Percentiles rank a stretch among this genome's conserved stretches.
These are phyloP conservation scores for Pichia eremophila DNA, from an alignment of 805 yeast genomes.

Conservation along the genomic window DNA sequence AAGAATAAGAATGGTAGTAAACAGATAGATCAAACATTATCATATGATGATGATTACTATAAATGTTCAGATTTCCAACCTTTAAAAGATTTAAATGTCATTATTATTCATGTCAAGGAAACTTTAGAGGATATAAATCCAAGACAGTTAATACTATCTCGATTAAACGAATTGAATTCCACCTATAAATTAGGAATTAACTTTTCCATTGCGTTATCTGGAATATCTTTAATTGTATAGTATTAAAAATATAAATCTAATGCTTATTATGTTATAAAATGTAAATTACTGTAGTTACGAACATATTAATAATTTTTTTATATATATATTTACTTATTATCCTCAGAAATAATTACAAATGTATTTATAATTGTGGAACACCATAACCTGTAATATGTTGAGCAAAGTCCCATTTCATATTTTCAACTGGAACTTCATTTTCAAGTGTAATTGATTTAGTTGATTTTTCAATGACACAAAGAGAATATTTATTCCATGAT, in stretches of 20 bases:
- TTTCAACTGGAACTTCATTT: constrained; percentile 55
- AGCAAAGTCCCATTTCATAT: constrained; percentile 88
- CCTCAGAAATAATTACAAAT: no score
- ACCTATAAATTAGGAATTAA: constrained; percentile 31
- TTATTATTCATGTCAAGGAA: constrained; percentile 49
- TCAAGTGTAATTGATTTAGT: constrained; percentile 46
- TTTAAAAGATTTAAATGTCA: constrained; percentile 34
- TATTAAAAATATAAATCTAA: not conserved
- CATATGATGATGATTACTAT: constrained; percentile 7
- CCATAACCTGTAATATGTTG: constrained; percentile 86
- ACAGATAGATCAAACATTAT: not conserved
- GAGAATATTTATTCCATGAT: constrained; percentile 73
- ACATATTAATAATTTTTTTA: not conserved
- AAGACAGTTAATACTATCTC: constrained; percentile 39
- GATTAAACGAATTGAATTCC: constrained; percentile 34
- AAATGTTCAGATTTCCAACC: constrained; percentile 22
- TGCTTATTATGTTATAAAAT: no score
- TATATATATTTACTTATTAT: not conserved
- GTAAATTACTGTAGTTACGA: no score
- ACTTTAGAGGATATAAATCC: constrained; percentile 40
- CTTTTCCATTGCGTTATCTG: constrained; percentile 48
- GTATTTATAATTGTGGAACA: constrained; percentile 21
- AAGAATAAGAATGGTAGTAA: not conserved
- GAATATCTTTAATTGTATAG: constrained; percentile 30
- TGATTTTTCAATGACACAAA: constrained; percentile 65